phyloP scores from a whole-genome alignment of 1,284 basidiomycete genomes.

The Lentinula novae-zelandiae region DNA sequence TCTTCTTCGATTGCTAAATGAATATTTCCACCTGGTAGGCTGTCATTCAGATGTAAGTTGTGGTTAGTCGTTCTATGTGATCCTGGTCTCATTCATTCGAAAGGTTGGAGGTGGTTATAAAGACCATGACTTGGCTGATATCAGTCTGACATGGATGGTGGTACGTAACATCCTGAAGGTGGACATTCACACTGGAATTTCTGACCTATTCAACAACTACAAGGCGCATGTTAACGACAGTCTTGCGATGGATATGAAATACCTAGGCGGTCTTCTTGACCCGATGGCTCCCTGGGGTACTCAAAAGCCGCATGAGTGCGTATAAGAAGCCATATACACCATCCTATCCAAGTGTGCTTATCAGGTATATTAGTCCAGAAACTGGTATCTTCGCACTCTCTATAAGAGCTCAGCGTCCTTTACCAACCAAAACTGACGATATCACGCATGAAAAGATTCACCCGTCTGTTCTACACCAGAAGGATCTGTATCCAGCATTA shows the following conservation, averaged over 20 bases:
- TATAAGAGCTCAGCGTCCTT: constrained; percentile 36
- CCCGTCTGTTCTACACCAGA: constrained; percentile 51
- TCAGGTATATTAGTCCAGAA: constrained; percentile 35
- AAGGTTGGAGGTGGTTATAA: constrained; percentile 68
- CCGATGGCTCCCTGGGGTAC: constrained; percentile 59
- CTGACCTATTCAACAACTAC: too few relatives aligned
- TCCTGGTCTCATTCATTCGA: background rate
- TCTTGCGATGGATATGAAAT: constrained; percentile 52
- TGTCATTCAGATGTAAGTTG: constrained; percentile 55
- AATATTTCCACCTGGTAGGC: constrained; percentile 28
- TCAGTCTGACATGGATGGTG: constrained; percentile 66
- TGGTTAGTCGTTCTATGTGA: background rate
- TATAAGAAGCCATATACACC: constrained; percentile 6
- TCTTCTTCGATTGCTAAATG: background rate
- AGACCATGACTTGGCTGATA: constrained; percentile 63
- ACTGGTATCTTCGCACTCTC: constrained; percentile 52
- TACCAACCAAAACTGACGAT: constrained; percentile 44
- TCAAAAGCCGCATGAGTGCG: constrained; percentile 58
- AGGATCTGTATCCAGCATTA: constrained; percentile 31
- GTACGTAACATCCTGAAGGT: constrained; percentile 29
- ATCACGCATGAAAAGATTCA: constrained; percentile 60
- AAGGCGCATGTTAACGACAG: constrained; percentile 55
- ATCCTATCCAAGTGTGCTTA: background rate
- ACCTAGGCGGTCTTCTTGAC: constrained; percentile 43
- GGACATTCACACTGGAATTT: too few relatives aligned